phyloP scores from a whole-genome alignment of 192 early-diverging fungal genomes.

The Podila horticola region DNA sequence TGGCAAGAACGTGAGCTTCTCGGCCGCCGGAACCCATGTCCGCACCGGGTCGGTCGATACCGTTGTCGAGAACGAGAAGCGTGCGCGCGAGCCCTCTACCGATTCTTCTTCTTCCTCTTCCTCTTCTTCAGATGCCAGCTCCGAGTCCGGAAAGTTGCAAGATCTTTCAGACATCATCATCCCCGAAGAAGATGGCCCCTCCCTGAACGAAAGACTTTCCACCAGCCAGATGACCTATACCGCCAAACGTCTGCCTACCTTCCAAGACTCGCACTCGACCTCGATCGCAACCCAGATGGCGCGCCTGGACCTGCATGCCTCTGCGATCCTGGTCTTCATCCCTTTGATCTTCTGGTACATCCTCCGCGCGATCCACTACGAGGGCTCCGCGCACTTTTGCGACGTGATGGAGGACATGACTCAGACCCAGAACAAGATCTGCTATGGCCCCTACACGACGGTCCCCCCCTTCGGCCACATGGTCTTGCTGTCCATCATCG shows the following conservation, averaged over 20 bases:
- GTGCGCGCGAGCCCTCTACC: background rate
- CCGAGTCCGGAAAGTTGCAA: too few relatives aligned
- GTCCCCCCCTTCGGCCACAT: conserved; percentile 16
- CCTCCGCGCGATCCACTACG: conserved; percentile 36
- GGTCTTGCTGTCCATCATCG: conserved; percentile 5
- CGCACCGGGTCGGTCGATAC: conserved; percentile 3
- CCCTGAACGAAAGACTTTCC: background rate
- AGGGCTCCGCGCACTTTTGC: conserved; percentile 25
- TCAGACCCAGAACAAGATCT: conserved; percentile 25
- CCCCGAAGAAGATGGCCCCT: background rate
- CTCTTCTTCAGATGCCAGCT: too few relatives aligned
- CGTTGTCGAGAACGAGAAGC: background rate
- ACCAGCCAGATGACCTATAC: conserved; percentile 25
- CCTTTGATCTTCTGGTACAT: conserved; percentile 27
- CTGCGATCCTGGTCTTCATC: conserved; percentile 22
- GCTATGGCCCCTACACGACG: conserved; percentile 26
- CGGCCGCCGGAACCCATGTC: background rate
- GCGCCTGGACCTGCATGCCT: conserved; percentile 10
- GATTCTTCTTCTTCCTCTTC: too few relatives aligned
- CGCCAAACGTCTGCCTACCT: conserved; percentile 31
- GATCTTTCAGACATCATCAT: background rate
- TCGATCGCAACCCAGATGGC: conserved; percentile 11
- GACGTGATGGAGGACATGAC: conserved; percentile 24
- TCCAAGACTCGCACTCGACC: conserved; percentile 30
- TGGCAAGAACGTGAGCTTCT: background rate